phyloP scores from a whole-genome alignment of 306 rosid genomes.

The Canavalia gladiata region DNA sequence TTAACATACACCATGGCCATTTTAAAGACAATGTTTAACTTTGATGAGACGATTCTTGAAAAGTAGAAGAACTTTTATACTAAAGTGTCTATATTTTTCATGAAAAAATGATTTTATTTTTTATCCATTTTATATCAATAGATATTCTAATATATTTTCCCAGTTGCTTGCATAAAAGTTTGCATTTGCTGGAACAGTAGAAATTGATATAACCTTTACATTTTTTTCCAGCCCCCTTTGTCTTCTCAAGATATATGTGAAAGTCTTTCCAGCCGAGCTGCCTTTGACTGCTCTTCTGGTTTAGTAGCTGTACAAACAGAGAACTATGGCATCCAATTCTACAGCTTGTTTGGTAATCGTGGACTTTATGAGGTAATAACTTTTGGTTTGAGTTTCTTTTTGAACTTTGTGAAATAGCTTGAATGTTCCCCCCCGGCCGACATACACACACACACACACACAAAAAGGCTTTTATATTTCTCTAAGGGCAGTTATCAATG shows the following conservation, averaged over 20 bases:
- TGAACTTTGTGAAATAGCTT: slow-evolving; percentile 18
- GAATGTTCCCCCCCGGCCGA: not conserved
- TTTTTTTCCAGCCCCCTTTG: slow-evolving; percentile 69
- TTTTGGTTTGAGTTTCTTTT: slow-evolving; percentile 36
- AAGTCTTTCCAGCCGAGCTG: slow-evolving; percentile 59
- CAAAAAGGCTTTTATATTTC: not conserved
- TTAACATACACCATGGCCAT: not conserved
- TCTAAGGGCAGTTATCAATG: not conserved
- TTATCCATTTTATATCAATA: not conserved
- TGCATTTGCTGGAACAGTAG: slow-evolving; percentile 16
- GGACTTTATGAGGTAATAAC: slow-evolving; percentile 81
- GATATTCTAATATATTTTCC: slow-evolving; percentile 19
- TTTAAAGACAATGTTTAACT: not conserved
- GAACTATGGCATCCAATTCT: slow-evolving; percentile 85
- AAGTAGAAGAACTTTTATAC: slow-evolving; percentile 15
- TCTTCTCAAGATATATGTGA: slow-evolving; percentile 65
- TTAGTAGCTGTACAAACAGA: slow-evolving; percentile 80
- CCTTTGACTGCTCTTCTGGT: slow-evolving; percentile 81
- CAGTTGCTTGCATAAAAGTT: slow-evolving; percentile 7
- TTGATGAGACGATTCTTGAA: slow-evolving; percentile 5
- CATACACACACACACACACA: too few species aligned
- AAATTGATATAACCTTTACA: slow-evolving; percentile 20
- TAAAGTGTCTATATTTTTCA: not conserved
- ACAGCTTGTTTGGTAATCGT: slow-evolving; percentile 83
- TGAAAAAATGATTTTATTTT: slow-evolving; percentile 6